Evolutionary conservation across 202 grass and related monocot genomes (phyloP), one percentile per base, ranked within the genome.

Genomic region (Carex arenaria): DNA sequence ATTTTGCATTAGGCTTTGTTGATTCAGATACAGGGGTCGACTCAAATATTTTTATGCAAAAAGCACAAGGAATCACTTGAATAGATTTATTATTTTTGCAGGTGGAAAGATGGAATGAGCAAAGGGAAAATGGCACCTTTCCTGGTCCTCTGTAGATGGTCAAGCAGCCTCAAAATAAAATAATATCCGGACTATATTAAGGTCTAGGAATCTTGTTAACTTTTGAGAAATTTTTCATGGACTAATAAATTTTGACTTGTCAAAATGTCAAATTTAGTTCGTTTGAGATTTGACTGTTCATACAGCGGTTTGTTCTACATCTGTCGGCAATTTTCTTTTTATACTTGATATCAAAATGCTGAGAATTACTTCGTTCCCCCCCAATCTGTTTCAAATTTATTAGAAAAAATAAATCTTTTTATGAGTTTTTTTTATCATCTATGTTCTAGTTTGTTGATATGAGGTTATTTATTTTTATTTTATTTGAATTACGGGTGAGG

Each of bases 71-170:
- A 80, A 40, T 8, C 55, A 7, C 22, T 26, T 66, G 13, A 64
- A 81, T 3, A 51, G 28, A 45, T 64, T 82, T 68, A 49, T 52
- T 12, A 30, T 42, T 61, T 87, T 57, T 78, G 82, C 85, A 97
- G 95, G 85, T 97, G 64, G 95, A 97, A 7, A 92, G 92, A 71
- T 97, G 95, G 95, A 93, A 97, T 10, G 95, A 97, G 84, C 95
- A 97, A 81, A 86, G 92, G 26, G 89, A 86, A 87, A 97, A 94
- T 3, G 95, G 95, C 64, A 94, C 95, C 53, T 97, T 97, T 85
- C 95, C 92, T 63, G 95, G 95, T 22, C 95, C 95, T 81, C 75
- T 94, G 55, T 97, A 93, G 90, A 32, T 57, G 47, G 47, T 54
- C 47, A 82, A 82, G 64, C 43, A 38, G 47, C 64, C 31, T 54